Base-by-base conservation (phyloP, 305 asterid genomes). In the Petunia hybrid region DNA sequence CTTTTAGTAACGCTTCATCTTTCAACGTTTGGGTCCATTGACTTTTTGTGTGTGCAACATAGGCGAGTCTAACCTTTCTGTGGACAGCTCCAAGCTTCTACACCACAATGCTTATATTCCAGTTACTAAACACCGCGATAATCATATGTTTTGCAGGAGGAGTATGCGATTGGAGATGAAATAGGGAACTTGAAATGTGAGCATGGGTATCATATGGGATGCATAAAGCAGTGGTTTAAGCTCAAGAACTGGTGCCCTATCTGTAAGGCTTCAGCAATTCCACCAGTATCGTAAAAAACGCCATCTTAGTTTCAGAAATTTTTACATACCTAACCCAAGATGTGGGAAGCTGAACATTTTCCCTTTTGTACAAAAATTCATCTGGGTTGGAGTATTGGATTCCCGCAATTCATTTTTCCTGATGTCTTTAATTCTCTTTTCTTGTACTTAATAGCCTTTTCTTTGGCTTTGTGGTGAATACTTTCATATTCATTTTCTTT, bases 161-260 rank as follows among this genome's bases (percentile, higher is more conserved):
- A 95, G 85, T 95, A 85, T 73, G 90, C 6, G 2, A 22, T 5
- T 0, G 96, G 93, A 36, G 97, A 94, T 79, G 95, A 90, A 88
- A 85, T 92, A 1, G 99, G 95, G 82, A 91, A 82, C 80, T 70
- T 94, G 41, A 87, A 82, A 39, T 95, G 99, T 75, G 80, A 81
- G 16, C 99, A 95, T 56, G 87, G 96, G 41, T 94, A 83, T 80
- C 99, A 95, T 59, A 77, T 55, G 14, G 43, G 41, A 4, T 95
- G 99, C 85, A 83, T 95, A 84, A 84, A 70, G 73, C 89, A 89
- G 85, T 95, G 99, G 99, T 51, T 95, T 82, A 83, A 85, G 88
- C 76, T 90, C 74, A 95, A 95, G 92, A 95, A 92, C 82, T 94
- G 98, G 97, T 95, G 99, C 85, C 99, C 99, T 6, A 82, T 95